These are phyloP conservation scores for Scytalidium sp. DNA, from an alignment of 2,329 filamentous ascomycete species.

Conservation along the genomic window DNA sequence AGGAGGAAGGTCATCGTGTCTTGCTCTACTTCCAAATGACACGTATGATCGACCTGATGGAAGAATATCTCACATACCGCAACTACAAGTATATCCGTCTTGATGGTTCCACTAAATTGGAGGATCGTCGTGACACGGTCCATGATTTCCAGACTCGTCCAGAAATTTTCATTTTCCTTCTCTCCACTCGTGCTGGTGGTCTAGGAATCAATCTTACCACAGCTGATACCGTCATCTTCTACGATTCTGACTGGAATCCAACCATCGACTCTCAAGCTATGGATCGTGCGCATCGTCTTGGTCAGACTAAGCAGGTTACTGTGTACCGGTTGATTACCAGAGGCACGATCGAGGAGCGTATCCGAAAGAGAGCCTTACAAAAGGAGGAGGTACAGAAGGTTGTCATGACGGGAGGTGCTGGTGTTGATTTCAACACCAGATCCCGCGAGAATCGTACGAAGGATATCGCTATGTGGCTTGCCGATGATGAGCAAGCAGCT, in stretches of 20 bases:
- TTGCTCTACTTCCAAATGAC: slow-evolving; percentile 99
- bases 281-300: slow-evolving; percentile 97
- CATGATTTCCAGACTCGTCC: slow-evolving; percentile 92
- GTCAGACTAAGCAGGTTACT: slow-evolving; percentile 92
- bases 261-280: slow-evolving; percentile 98
- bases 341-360: slow-evolving; percentile 96
- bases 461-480: slow-evolving; percentile 98
- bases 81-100: slow-evolving; percentile 99
- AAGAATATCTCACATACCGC: slow-evolving; percentile 96
- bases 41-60: slow-evolving; percentile 98
- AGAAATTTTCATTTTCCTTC: slow-evolving; percentile 94
- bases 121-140: slow-evolving; percentile 94
- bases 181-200: slow-evolving; percentile 95
- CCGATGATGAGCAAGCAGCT: slow-evolving; percentile 93
- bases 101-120: slow-evolving; percentile 94
- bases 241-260: slow-evolving; percentile 99
- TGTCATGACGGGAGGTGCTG: slow-evolving; percentile 85
- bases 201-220: slow-evolving; percentile 96
- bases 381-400: slow-evolving; percentile 99
- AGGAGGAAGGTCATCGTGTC: slow-evolving; percentile 89
- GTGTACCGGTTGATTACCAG: slow-evolving; percentile 97
- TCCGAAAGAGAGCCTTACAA: slow-evolving; percentile 92
- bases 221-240: slow-evolving; percentile 98
- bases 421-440: slow-evolving; percentile 95
- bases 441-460: slow-evolving; percentile 90